phyloP scores from a whole-genome alignment of 2,329 filamentous ascomycete species.

The Penicillium decumbens region DNA sequence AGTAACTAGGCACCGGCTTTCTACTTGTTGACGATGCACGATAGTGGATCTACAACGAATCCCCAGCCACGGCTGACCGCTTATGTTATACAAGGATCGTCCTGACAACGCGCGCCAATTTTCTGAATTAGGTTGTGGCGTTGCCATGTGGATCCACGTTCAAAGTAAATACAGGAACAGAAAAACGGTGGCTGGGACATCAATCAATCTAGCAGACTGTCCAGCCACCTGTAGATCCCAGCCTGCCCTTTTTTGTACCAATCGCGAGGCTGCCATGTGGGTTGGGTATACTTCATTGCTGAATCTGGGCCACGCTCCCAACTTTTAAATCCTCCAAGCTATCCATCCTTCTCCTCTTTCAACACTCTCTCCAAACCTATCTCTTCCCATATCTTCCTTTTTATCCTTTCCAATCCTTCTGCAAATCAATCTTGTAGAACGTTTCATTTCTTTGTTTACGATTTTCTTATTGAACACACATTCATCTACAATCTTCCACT shows the following conservation, averaged over 20 bases:
- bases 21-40: not conserved
- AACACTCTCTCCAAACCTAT: not conserved
- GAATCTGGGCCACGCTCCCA: not conserved
- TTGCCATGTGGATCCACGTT: constrained; percentile 10
- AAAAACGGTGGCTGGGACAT: constrained; percentile 7
- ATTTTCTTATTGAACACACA: not conserved
- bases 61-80: constrained; percentile 22
- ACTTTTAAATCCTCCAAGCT: constrained; percentile 11
- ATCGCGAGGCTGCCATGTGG: constrained; percentile 10
- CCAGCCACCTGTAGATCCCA: constrained; percentile 25
- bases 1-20: constrained; percentile 20
- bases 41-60: constrained; percentile 5
- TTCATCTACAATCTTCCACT: constrained; percentile 6
- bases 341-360: not conserved
- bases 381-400: not conserved
- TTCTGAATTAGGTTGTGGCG: constrained; percentile 8
- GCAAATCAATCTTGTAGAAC: not conserved
- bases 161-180: not conserved
- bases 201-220: not conserved
- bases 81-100: constrained; percentile 2
- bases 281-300: constrained; percentile 10
- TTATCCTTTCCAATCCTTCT: not conserved
- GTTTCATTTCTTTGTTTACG: not conserved
- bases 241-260: constrained; percentile 21
- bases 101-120: not conserved